A percentile compares a stretch with the other conserved stretches of the same genome.
Conservation (phyloP, 2,329 filamentous ascomycete species). For the Parasarocladium wereldwijsianum region DNA sequence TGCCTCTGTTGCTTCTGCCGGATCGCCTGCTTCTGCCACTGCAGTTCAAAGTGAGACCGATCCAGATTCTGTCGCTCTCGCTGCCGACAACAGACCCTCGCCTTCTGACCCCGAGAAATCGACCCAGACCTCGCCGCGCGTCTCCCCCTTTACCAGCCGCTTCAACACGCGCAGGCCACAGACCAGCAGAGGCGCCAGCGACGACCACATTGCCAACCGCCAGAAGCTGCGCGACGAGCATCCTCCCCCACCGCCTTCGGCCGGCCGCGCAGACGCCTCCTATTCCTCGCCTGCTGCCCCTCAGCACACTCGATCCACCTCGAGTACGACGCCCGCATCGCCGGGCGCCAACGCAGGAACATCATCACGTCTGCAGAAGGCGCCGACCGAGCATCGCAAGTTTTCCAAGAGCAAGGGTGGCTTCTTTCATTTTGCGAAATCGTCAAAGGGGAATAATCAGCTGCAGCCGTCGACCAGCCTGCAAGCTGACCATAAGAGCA, state of each 20-base stretch:
- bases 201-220: background rate
- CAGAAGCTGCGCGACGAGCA: conserved; percentile 1
- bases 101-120: conserved; percentile 16
- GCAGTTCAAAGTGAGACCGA: conserved; percentile 4
- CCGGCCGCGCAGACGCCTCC: conserved; percentile 4
- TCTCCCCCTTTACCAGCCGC: conserved; percentile 27
- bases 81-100: conserved; percentile 16
- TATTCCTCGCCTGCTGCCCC: conserved; percentile 4
- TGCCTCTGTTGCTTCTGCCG: background rate
- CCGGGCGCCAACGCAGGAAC: background rate
- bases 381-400: conserved; percentile 23
- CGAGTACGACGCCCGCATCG: background rate
- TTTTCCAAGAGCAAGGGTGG: conserved; percentile 22
- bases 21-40: conserved; percentile 6
- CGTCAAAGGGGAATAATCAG: conserved; percentile 24
- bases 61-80: conserved; percentile 1
- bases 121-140: conserved; percentile 17
- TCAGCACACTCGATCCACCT: conserved; percentile 1
- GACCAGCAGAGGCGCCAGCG: conserved; percentile 5
- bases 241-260: conserved; percentile 2
- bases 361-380: conserved; percentile 4
- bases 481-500: conserved; percentile 10
- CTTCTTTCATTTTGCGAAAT: conserved; percentile 37
- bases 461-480: conserved; percentile 10
- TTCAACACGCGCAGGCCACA: conserved; percentile 19